phyloP scores from a whole-genome alignment of 306 rosid genomes.

The Ormosia semicastrata region DNA sequence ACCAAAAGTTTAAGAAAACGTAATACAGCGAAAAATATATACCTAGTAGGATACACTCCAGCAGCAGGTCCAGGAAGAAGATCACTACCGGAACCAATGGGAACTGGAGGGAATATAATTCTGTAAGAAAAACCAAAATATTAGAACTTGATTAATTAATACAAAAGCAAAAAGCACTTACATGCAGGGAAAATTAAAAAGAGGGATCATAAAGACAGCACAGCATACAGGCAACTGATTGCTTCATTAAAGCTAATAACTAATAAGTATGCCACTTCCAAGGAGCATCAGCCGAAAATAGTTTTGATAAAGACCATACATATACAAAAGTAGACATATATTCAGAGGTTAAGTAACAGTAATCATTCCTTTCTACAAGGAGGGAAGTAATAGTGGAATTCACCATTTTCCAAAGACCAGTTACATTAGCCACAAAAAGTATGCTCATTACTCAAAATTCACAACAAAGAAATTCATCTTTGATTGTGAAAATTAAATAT shows the following conservation, averaged over 20 bases:
- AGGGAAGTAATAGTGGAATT: neutral
- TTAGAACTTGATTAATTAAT: neutral
- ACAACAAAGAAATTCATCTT: neutral
- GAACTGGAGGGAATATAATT: conserved; percentile 53
- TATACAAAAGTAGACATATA: neutral
- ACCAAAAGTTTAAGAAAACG: neutral
- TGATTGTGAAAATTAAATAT: neutral
- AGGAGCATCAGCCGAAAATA: neutral
- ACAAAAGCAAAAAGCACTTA: neutral
- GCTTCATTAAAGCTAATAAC: neutral
- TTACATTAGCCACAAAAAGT: neutral
- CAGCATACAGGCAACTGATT: conserved; percentile 5
- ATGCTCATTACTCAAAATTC: neutral
- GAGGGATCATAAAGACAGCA: neutral
- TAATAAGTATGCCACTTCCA: neutral
- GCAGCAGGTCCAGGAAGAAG: conserved; percentile 80
- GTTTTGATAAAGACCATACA: neutral
- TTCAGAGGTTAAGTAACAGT: neutral
- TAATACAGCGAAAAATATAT: conserved; percentile 7
- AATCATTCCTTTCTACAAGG: neutral
- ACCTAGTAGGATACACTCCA: conserved; percentile 73
- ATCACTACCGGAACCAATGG: conserved; percentile 57
- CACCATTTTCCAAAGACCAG: neutral
- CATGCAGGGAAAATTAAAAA: neutral
- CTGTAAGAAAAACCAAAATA: conserved; percentile 39